Evolutionary conservation across 2,329 filamentous ascomycete species (phyloP), one percentile per base, ranked within the genome.

Genomic region (Xenoacremonium recifei): DNA sequence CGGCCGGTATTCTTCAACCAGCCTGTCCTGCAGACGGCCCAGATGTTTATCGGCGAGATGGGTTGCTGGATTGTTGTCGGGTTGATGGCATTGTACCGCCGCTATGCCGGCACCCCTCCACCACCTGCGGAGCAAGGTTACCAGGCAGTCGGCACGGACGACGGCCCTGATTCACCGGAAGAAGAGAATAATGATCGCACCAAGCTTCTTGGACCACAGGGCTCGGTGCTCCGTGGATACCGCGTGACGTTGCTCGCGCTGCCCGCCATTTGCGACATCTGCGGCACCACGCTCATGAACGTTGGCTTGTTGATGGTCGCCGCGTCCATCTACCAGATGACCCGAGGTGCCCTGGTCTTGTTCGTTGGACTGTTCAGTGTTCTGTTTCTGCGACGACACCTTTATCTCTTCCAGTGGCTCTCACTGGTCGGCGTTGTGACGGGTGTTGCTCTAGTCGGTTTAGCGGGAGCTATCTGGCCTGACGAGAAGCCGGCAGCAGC

Each of bases 271-370:
- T 96, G 91, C 68, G 93, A 99, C 63, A 96, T 97, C 51, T 82
- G 87, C 18, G 93, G 89, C 35, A 99, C 93, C 4, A 99, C 93
- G 4, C 78, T 97, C 41, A 97, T 99, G 91, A 99, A 99, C 61
- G 87, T 89, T 4, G 93, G 93, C 4, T 75, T 99, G 53, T 76
- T 97, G 36, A 91, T 97, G 62, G 91, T 97, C 18, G 93, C 89
- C 11, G 89, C 93, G 2, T 95, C 89, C 47, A 96, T 99, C 60
- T 99, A 96, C 69, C 93, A 99, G 70, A 99, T 99, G 93, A 97
- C 92, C 2, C 78, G 93, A 45, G 93, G 93, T 7, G 93, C 93
- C 1, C 76, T 99, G 31, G 92, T 99, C 3, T 76, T 99, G 6
- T 99, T 99, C 57, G 93, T 99, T 16, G 93, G 93, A 0, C 71